phyloP scores from a whole-genome alignment of 2,329 filamentous ascomycete species.

The Chlorencoelia australis region DNA sequence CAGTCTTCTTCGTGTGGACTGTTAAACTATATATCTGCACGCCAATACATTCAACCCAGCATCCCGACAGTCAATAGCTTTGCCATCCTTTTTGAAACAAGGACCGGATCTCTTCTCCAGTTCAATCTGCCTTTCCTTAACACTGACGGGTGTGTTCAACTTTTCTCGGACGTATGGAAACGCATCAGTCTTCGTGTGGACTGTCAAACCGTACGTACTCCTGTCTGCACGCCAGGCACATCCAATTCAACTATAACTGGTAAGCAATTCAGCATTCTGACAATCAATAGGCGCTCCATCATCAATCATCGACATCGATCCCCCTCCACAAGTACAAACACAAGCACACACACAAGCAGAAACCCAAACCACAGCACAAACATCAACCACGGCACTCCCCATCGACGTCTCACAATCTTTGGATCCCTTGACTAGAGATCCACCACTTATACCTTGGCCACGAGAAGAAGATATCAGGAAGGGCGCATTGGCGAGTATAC shows the following conservation, averaged over 20 bases:
- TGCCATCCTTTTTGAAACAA: conserved; percentile 89
- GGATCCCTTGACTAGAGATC: too few relatives aligned
- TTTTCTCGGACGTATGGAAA: conserved; percentile 77
- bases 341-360: too few relatives aligned
- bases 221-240: conserved; percentile 95
- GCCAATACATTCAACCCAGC: too few relatives aligned
- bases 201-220: conserved; percentile 86
- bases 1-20: conserved; percentile 89
- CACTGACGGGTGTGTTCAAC: conserved; percentile 63
- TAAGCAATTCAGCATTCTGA: conserved; percentile 92
- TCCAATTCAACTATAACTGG: conserved; percentile 93
- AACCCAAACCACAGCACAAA: too few relatives aligned
- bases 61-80: conserved; percentile 94
- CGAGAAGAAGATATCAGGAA: conserved; percentile 56
- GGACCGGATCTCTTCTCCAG: conserved; percentile 93
- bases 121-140: conserved; percentile 82
- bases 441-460: conserved; percentile 70
- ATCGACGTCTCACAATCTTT: too few relatives aligned
- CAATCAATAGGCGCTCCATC: conserved; percentile 91
- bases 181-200: conserved; percentile 84
- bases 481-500: conserved; percentile 56
- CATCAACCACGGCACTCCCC: too few relatives aligned
- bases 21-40: conserved; percentile 91
- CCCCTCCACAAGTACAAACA: too few relatives aligned
- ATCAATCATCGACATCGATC: too few relatives aligned